Evolutionary conservation across 2,329 filamentous ascomycete genomes (phyloP), one percentile per base, ranked within the genome.

Genomic region (Gnomoniopsis smithogilvyi): DNA sequence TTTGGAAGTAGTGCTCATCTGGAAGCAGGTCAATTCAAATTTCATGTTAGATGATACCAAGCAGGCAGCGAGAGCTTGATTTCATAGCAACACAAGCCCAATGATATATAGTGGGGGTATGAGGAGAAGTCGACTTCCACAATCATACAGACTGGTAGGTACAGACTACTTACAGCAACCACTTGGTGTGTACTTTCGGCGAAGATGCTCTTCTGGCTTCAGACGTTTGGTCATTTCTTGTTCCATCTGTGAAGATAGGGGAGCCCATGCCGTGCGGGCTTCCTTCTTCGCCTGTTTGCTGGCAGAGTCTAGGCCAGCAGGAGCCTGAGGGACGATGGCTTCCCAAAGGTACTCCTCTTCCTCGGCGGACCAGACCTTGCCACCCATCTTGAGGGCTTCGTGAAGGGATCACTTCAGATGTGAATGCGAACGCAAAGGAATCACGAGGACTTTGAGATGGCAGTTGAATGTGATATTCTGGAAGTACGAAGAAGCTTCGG

Each of bases 321-420:
- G 65, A 1, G 70, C 70, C 11, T 62, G 54, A 2, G 68, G 67
- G 6, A 71, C 60, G 19, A 73, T 64, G 6, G 60, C 12, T 1
- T 43, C 57, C 81, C 81, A 84, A 65, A 82, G 83, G 62, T 76
- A 68, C 1, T 64, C 57, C 67, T 84, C 81, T 61, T 84, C 81
- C 1, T 73, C 67, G 0, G 59, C 59, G 0, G 77, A 75, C 81
- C 81, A 84, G 6, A 76, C 69, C 62, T 76, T 81, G 24, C 80
- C 80, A 6, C 76, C 79, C 80, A 84, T 82, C 24, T 26, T 73
- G 50, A 43, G 19, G 2, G 1, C 12, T 19, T 21, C 33, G 17
- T 12, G 24, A 36, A 36, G 38, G 11, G 7, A 8, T 43, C 24
- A n/a, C 54, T 38, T 45, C 47, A 19, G 11, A n/a, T n/a, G 26